Conservation (phyloP, 2,329 filamentous ascomycete genomes). For the Zasmidium angulare region DNA sequence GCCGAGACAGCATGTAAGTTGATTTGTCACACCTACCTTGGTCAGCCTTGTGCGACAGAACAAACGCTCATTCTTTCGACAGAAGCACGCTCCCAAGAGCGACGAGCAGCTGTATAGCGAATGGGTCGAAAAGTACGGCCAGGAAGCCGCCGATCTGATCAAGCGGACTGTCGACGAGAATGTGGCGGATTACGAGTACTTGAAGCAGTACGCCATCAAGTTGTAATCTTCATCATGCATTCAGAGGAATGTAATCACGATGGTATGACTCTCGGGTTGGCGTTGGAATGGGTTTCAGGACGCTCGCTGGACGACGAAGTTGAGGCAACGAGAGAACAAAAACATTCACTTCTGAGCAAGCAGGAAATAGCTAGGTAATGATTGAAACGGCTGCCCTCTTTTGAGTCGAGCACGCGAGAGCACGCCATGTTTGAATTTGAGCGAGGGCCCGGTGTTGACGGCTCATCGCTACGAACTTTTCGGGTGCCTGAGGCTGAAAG, state of each 20-base stretch:
- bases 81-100: conserved; percentile 63
- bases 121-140: conserved; percentile 73
- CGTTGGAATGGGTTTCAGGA: not conserved
- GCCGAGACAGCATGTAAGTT: conserved; percentile 61
- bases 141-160: conserved; percentile 69
- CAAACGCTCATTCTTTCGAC: conserved; percentile 7
- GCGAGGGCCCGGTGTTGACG: not conserved
- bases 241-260: conserved; percentile 2
- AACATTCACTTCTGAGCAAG: not conserved
- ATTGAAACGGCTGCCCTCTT: not conserved
- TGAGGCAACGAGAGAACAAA: no score
- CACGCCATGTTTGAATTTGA: conserved; percentile 2
- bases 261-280: not conserved
- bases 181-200: conserved; percentile 73
- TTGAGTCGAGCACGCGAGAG: conserved; percentile 7
- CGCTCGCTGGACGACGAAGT: no score
- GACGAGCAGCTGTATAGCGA: conserved; percentile 67
- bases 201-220: conserved; percentile 73
- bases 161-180: conserved; percentile 70
- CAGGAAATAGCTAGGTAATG: not conserved
- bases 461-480: not conserved
- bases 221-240: conserved; percentile 8
- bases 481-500: not conserved
- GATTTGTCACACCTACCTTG: not conserved
- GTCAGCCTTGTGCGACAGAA: conserved; percentile 6